phyloP scores from a whole-genome alignment of 805 yeast genomes.

The Tetrapisispora nanseiensis region DNA sequence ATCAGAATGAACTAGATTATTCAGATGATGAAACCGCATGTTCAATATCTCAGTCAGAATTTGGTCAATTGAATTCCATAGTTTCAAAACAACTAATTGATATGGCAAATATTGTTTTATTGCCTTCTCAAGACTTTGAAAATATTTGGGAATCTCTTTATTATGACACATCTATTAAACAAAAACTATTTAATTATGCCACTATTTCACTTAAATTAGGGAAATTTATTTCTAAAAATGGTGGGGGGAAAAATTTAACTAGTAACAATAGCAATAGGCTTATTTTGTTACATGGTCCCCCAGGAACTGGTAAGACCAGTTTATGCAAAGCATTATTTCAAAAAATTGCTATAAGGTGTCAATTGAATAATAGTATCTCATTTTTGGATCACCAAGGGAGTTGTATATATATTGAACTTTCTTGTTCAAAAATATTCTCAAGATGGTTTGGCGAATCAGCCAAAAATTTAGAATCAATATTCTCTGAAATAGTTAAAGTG shows the following conservation, averaged over 20 bases:
- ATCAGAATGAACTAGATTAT: constrained; percentile 4
- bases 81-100: constrained; percentile 13
- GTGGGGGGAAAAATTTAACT: not conserved
- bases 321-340: constrained; percentile 34
- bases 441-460: constrained; percentile 41
- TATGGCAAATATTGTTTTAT: constrained; percentile 10
- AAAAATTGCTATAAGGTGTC: constrained; percentile 29
- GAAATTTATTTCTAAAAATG: constrained; percentile 5
- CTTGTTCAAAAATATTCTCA: constrained; percentile 36
- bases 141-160: constrained; percentile 31
- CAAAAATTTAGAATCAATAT: constrained; percentile 31
- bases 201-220: constrained; percentile 26
- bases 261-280: constrained; percentile 19
- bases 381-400: constrained; percentile 5
- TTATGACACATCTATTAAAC: constrained; percentile 26
- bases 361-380: not conserved
- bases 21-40: constrained; percentile 10
- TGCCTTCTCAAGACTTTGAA: constrained; percentile 28
- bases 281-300: constrained; percentile 34
- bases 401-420: constrained; percentile 33
- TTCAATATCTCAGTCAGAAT: not conserved
- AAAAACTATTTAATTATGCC: constrained; percentile 26
- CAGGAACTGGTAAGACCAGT: constrained; percentile 41
- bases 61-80: no score
- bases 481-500: constrained; percentile 27